A percentile compares a stretch with the other conserved stretches of the same genome.
phyloP scores from a whole-genome alignment of 2,329 filamentous ascomycete species.

The Claviceps purpurea region DNA sequence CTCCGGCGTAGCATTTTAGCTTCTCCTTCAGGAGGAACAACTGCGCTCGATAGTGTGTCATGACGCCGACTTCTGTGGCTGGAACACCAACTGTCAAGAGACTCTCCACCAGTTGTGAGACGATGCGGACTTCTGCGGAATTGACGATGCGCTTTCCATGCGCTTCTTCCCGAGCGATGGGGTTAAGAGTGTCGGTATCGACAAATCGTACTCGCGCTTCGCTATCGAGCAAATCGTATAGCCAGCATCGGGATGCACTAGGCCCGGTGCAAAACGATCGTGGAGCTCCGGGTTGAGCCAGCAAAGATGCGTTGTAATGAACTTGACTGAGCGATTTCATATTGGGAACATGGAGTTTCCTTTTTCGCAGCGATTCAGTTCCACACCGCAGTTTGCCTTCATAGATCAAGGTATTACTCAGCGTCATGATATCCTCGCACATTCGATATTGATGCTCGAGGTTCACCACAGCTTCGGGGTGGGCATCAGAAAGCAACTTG shows the following conservation, averaged over 20 bases:
- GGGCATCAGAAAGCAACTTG: constrained; percentile 78
- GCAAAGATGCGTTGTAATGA: constrained; percentile 41
- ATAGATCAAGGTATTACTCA: constrained; percentile 91
- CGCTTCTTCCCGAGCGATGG: constrained; percentile 53
- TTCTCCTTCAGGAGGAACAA: constrained; percentile 67
- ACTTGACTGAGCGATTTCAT: constrained; percentile 45
- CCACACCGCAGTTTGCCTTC: constrained; percentile 83
- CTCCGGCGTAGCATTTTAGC: constrained; percentile 44
- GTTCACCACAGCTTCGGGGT: constrained; percentile 78
- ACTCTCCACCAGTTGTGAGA: constrained; percentile 66
- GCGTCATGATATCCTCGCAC: constrained; percentile 91
- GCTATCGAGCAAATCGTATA: constrained; percentile 57
- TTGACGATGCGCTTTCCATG: constrained; percentile 84
- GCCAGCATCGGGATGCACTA: constrained; percentile 52
- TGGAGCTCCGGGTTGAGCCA: constrained; percentile 26
- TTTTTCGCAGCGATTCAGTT: constrained; percentile 57
- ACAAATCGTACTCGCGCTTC: constrained; percentile 68
- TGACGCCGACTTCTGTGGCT: constrained; percentile 71
- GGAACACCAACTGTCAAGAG: constrained; percentile 66
- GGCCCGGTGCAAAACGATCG: constrained; percentile 42
- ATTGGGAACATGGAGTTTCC: constrained; percentile 54
- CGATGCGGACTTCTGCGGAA: constrained; percentile 63
- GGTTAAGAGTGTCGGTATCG: constrained; percentile 68
- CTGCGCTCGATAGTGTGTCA: constrained; percentile 93
- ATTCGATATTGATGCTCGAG: constrained; percentile 96